Evolutionary conservation across 306 rosid genomes (phyloP).

Genomic region (Prunus mongolica): DNA sequence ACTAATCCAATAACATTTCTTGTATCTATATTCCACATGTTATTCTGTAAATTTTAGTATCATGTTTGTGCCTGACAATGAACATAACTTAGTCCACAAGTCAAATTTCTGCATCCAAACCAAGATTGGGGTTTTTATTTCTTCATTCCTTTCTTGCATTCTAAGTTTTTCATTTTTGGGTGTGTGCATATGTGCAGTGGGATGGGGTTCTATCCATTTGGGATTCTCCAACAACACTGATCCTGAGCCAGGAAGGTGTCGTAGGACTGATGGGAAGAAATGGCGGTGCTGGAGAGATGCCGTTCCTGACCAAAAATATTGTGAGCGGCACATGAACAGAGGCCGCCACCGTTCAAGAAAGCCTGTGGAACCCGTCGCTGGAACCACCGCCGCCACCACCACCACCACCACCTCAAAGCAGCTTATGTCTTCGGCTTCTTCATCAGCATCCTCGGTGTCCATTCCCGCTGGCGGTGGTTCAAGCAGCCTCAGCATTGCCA

Average conservation of each 20-base stretch:
- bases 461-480: slow-evolving; percentile 32
- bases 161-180: background rate
- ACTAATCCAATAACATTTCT: too few relatives aligned
- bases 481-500: slow-evolving; percentile 40
- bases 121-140: background rate
- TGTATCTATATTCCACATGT: background rate
- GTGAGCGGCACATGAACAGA: slow-evolving; percentile 92
- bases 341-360: slow-evolving; percentile 99
- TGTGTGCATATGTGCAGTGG: slow-evolving; percentile 42
- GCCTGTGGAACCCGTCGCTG: slow-evolving; percentile 99
- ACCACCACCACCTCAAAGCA: slow-evolving; percentile 27
- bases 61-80: background rate
- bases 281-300: slow-evolving; percentile 99
- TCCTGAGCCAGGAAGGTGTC: slow-evolving; percentile 99
- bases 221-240: slow-evolving; percentile 90
- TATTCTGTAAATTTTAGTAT: background rate
- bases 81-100: background rate
- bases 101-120: background rate
- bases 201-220: slow-evolving; percentile 89
- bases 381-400: slow-evolving; percentile 56
- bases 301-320: slow-evolving; percentile 85
- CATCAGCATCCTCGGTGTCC: slow-evolving; percentile 28
- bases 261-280: slow-evolving; percentile 99
- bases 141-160: background rate
- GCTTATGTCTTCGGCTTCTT: slow-evolving; percentile 31